Evolutionary conservation across 106 monocot species (phyloP).

Genomic region (Platanthera guangdongensis): DNA sequence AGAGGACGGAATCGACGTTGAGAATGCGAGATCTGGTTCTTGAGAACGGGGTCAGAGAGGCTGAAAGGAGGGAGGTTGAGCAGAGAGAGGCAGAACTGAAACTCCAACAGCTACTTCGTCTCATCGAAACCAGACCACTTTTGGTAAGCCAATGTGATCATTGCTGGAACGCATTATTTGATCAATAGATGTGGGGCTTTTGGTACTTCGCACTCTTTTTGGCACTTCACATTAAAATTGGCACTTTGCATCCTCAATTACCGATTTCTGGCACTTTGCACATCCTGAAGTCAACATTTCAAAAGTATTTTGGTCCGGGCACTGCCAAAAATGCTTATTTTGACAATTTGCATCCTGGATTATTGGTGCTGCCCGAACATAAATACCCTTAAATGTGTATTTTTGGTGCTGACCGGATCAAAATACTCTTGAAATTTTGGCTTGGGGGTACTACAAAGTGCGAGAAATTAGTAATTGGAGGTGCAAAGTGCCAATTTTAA

Average conservation of each 20-base stretch:
- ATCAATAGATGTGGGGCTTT: background rate
- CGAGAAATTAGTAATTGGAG: background rate
- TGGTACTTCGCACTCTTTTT: too few relatives aligned
- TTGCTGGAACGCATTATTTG: background rate
- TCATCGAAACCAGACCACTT: conserved; percentile 16
- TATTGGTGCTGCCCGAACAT: too few relatives aligned
- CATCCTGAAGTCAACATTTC: background rate
- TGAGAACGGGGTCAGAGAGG: conserved; percentile 19
- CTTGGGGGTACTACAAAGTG: background rate
- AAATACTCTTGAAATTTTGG: too few relatives aligned
- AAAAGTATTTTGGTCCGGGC: background rate
- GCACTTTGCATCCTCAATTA: background rate
- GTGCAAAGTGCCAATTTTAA: background rate
- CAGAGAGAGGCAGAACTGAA: conserved; percentile 23
- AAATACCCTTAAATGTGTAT: too few relatives aligned
- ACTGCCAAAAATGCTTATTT: too few relatives aligned
- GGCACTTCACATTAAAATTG: too few relatives aligned
- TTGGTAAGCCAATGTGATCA: conserved; percentile 13
- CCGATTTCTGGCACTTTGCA: too few relatives aligned
- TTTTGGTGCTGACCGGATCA: too few relatives aligned
- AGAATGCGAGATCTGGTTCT: conserved; percentile 14
- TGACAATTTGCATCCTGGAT: too few relatives aligned
- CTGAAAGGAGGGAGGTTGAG: conserved; percentile 26
- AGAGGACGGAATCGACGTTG: conserved; percentile 22
- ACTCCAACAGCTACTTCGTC: conserved; percentile 15